Percentiles rank a stretch among this genome's conserved stretches.
These are phyloP conservation scores for Kodamaea laetipori DNA, from an alignment of 805 yeast genomes.

Conservation along the genomic window DNA sequence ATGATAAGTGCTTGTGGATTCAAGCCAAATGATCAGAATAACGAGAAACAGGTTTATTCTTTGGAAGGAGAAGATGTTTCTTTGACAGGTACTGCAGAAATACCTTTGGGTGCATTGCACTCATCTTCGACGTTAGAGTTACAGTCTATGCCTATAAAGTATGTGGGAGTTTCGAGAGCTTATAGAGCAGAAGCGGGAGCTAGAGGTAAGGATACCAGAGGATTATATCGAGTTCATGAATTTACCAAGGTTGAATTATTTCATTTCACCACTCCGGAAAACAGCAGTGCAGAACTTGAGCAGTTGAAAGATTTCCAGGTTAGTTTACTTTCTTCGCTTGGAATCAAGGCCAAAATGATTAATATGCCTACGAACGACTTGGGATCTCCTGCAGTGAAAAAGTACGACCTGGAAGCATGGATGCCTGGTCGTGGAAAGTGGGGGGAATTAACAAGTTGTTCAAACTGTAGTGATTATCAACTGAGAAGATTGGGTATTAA, in stretches of 20 bases:
- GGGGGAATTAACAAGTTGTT: constrained; percentile 91
- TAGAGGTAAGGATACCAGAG: constrained; percentile 88
- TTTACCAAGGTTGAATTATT: constrained; percentile 93
- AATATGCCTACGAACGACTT: constrained; percentile 89
- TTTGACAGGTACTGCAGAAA: constrained; percentile 93
- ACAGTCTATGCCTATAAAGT: constrained; percentile 52
- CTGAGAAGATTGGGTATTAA: constrained; percentile 77
- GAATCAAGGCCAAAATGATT: constrained; percentile 76
- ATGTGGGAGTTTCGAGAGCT: constrained; percentile 82
- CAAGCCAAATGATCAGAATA: constrained; percentile 85
- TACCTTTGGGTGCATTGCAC: constrained; percentile 82
- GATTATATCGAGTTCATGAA: constrained; percentile 93
- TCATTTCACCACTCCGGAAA: constrained; percentile 58
- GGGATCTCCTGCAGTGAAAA: constrained; percentile 91
- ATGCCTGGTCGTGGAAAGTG: constrained; percentile 95
- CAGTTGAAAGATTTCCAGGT: constrained; percentile 65
- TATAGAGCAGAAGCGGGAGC: constrained; percentile 98
- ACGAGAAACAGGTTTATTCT: constrained; percentile 82
- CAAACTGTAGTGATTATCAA: constrained; percentile 92
- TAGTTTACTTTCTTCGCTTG: constrained; percentile 62
- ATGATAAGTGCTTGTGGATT: constrained; percentile 90
- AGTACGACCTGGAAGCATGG: constrained; percentile 94
- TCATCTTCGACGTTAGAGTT: constrained; percentile 49
- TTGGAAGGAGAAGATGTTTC: constrained; percentile 58
- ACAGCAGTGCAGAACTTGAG: constrained; percentile 56